These are phyloP conservation scores for Geotrichum macrosporum DNA, from an alignment of 1,139 yeast genomes.

Conservation along the genomic window DNA sequence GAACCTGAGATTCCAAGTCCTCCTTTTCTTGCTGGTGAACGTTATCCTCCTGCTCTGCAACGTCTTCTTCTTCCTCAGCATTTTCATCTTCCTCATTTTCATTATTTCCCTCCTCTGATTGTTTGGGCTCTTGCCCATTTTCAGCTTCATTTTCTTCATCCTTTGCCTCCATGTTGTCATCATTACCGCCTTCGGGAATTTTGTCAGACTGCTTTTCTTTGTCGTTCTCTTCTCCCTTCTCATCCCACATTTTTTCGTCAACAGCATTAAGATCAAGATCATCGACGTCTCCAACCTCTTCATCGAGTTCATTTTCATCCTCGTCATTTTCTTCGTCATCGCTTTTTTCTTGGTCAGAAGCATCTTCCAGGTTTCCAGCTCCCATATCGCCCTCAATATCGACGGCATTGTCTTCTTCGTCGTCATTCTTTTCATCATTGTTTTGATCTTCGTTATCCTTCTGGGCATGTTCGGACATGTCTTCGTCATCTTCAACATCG, in stretches of 20 bases:
- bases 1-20: slow-evolving; percentile 64
- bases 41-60: slow-evolving; percentile 41
- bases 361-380: slow-evolving; percentile 86
- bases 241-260: slow-evolving; percentile 99
- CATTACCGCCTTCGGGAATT: slow-evolving; percentile 54
- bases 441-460: slow-evolving; percentile 72
- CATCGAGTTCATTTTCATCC: slow-evolving; percentile 66
- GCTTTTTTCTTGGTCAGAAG: slow-evolving; percentile 53
- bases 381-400: slow-evolving; percentile 92
- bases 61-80: slow-evolving; percentile 42
- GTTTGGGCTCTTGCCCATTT: slow-evolving; percentile 68
- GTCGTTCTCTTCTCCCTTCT: slow-evolving; percentile 75
- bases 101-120: slow-evolving; percentile 34
- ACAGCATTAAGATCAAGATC: slow-evolving; percentile 91
- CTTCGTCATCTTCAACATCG: slow-evolving; percentile 91
- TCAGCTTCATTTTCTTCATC: slow-evolving; percentile 80
- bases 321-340: slow-evolving; percentile 54
- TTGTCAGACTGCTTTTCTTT: slow-evolving; percentile 63
- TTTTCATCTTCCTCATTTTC: slow-evolving; percentile 35
- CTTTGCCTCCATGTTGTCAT: slow-evolving; percentile 50
- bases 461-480: slow-evolving; percentile 83
- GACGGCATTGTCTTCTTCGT: slow-evolving; percentile 64
- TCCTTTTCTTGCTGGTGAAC: slow-evolving; percentile 62
- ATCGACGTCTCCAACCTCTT: slow-evolving; percentile 84
- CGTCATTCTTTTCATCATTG: slow-evolving; percentile 57